Conservation (phyloP, 2,329 filamentous ascomycete genomes). For the Pezicula rhizophila region DNA sequence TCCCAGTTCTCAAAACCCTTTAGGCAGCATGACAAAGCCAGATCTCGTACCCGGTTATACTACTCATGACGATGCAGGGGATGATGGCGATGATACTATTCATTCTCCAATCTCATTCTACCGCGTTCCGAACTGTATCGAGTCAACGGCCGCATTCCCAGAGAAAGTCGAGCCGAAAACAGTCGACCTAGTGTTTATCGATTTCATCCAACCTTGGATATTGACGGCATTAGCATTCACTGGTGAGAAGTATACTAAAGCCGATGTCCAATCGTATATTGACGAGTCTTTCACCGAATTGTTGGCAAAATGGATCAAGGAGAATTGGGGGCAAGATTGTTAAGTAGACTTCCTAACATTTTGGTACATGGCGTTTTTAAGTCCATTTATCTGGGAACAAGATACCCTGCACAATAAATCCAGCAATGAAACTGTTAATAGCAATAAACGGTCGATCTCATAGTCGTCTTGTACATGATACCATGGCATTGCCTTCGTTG, state of each 20-base stretch:
- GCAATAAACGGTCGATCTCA: background rate
- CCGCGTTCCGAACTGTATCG: conserved; percentile 75
- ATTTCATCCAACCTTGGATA: conserved; percentile 83
- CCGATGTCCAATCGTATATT: conserved; percentile 44
- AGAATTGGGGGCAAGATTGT: conserved; percentile 44
- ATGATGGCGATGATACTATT: conserved; percentile 84
- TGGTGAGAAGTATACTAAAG: conserved; percentile 42
- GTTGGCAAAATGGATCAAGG: conserved; percentile 50
- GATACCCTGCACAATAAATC: too few relatives aligned
- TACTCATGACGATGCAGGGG: conserved; percentile 76
- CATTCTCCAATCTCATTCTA: conserved; percentile 73
- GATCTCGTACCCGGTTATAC: conserved; percentile 69
- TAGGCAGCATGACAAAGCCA: conserved; percentile 30
- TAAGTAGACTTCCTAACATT: conserved; percentile 6
- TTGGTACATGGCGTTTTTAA: background rate
- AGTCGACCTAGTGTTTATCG: conserved; percentile 86
- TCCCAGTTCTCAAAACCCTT: conserved; percentile 25
- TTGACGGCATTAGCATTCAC: conserved; percentile 63
- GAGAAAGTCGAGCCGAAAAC: conserved; percentile 50
- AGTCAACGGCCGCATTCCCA: conserved; percentile 60
- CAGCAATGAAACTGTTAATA: too few relatives aligned
- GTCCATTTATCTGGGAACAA: too few relatives aligned
- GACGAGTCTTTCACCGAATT: conserved; percentile 50
- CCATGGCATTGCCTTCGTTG: too few relatives aligned
- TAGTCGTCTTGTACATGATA: background rate